Evolutionary conservation across 139 green algal genomes (phyloP).

Genomic region (Picochlorum sp.): DNA sequence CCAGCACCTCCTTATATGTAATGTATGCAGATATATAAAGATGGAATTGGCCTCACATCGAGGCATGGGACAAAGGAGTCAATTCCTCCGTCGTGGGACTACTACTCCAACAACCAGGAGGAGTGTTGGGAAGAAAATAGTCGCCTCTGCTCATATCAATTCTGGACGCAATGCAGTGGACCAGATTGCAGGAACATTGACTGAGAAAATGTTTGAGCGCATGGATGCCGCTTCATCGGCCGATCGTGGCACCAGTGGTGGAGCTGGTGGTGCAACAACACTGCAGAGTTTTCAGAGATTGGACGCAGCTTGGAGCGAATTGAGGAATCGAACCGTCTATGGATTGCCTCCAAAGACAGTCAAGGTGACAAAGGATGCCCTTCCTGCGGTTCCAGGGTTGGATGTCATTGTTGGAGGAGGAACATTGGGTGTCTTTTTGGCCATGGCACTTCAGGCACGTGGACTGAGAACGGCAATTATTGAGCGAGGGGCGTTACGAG

Average conservation of each 20-base stretch:
- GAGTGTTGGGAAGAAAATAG: no score
- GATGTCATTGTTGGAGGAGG: slow-evolving; percentile 76
- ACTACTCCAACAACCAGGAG: no score
- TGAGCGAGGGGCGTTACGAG: slow-evolving; percentile 69
- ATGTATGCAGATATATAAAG: no score
- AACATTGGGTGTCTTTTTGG: slow-evolving; percentile 83
- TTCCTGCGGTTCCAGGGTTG: slow-evolving; percentile 16
- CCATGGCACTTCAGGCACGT: slow-evolving; percentile 52
- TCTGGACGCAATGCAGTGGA: background rate
- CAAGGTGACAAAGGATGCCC: background rate
- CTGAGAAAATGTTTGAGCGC: slow-evolving; percentile 1
- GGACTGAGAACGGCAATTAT: slow-evolving; percentile 79
- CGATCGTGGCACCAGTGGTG: slow-evolving; percentile 23
- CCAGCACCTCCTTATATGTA: no score
- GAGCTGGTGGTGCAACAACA: slow-evolving; percentile 64
- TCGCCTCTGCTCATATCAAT: background rate
- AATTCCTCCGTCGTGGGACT: no score
- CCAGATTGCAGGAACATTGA: background rate
- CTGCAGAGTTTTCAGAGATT: slow-evolving; percentile 53
- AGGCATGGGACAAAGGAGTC: no score
- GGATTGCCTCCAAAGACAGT: slow-evolving; percentile 54
- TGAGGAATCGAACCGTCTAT: slow-evolving; percentile 38
- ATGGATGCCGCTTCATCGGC: background rate
- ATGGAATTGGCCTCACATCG: no score
- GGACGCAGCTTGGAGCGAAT: slow-evolving; percentile 56